Percentiles rank a stretch among this genome's conserved stretches.
Evolutionary conservation across 2,329 filamentous ascomycete species (phyloP).

Genomic region (Fusarium nematophilum): DNA sequence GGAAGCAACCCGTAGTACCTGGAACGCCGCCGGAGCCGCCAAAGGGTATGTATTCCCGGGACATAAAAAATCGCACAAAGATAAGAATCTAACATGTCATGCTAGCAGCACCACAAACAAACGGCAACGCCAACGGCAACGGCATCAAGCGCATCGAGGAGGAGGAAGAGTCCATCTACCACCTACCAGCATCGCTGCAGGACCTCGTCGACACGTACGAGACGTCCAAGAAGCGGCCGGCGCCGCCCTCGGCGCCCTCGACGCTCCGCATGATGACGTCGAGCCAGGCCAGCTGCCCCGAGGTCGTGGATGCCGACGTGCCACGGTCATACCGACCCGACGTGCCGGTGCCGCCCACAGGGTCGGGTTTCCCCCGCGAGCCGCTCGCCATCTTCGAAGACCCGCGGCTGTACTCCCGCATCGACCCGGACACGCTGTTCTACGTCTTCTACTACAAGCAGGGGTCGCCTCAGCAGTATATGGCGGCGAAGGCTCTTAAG

Average conservation of each 20-base stretch:
- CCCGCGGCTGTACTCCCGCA: constrained; percentile 84
- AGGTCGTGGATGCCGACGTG: constrained; percentile 81
- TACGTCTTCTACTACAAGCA: constrained; percentile 99
- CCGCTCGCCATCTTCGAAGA: constrained; percentile 93
- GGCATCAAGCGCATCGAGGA: constrained; percentile 60
- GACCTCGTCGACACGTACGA: constrained; percentile 95
- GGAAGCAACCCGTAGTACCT: constrained; percentile 56
- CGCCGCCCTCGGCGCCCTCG: constrained; percentile 70
- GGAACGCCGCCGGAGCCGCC: constrained; percentile 57
- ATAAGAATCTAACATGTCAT: constrained; percentile 17
- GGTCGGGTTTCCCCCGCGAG: constrained; percentile 90
- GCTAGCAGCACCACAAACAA: constrained; percentile 59
- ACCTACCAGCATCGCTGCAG: constrained; percentile 87
- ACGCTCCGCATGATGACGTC: constrained; percentile 80
- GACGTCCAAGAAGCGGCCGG: constrained; percentile 77
- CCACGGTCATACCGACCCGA: constrained; percentile 88
- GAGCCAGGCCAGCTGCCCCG: constrained; percentile 79
- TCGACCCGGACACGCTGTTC: constrained; percentile 96
- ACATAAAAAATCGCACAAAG: background rate
- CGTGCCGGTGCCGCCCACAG: constrained; percentile 78
- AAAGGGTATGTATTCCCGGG: constrained; percentile 53
- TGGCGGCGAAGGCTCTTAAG: constrained; percentile 96
- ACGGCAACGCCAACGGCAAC: constrained; percentile 66
- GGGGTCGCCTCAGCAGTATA: constrained; percentile 92
- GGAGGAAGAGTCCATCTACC: constrained; percentile 86